A percentile compares a stretch with the other conserved stretches of the same genome.
These are phyloP conservation scores for Mitragyna speciosa DNA, from an alignment of 257 asterid species.

Conservation along the genomic window DNA sequence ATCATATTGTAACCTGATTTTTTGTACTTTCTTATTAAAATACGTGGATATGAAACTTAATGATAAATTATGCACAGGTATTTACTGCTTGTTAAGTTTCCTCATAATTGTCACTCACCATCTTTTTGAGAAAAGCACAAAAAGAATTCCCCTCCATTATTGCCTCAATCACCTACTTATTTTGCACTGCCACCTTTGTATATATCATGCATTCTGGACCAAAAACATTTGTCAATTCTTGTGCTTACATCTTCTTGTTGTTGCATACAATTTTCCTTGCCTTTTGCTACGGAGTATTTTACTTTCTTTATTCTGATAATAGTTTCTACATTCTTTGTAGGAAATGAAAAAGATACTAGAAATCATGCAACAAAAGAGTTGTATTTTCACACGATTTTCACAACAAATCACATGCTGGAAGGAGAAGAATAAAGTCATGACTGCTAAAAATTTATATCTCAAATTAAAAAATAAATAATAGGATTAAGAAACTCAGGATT, in stretches of 20 bases:
- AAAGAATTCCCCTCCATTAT: not conserved
- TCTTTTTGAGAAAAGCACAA: not conserved
- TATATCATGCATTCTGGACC: not conserved
- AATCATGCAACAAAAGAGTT: no score
- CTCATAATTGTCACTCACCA: not conserved
- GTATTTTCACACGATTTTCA: no score
- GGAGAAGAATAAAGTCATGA: no score
- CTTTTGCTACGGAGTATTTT: not conserved
- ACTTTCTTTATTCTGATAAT: not conserved
- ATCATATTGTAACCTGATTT: not conserved
- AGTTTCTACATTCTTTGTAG: not conserved
- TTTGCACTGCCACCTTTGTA: not conserved
- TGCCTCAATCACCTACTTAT: not conserved
- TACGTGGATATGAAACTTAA: no score
- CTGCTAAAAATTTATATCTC: no score
- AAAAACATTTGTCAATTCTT: not conserved
- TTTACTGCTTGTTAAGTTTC: not conserved
- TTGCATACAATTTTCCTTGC: not conserved
- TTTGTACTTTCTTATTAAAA: no score
- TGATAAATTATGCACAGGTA: no score
- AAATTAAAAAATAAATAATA: no score
- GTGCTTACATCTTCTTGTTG: no score
- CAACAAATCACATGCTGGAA: no score
- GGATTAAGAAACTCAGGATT: no score
- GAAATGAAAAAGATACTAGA: not conserved